Base-by-base conservation (phyloP, 495 filamentous ascomycete genomes). In the Penicillium arizonense region DNA sequence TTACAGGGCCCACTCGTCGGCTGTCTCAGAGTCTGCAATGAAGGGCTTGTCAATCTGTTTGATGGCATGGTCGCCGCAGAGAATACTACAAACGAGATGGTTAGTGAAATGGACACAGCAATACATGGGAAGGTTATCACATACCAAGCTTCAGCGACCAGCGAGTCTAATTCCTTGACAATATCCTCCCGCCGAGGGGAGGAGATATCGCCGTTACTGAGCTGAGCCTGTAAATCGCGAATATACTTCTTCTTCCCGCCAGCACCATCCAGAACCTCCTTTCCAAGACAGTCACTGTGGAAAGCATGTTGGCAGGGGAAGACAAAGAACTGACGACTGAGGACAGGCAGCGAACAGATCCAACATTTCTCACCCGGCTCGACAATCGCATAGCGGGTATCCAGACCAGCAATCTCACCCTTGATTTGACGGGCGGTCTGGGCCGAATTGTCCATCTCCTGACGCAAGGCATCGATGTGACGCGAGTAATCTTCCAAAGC, bases 251-350 rank as follows among this genome's bases (percentile, higher is more conserved):
- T 85, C 76, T 87, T 93, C 21, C 82, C 87, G 23, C 87, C 77
- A 0, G 83, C 83, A 12, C 77, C 76, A 55, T 91, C 89, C 40
- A 96, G 74, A 0, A 97, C 91, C 58, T 88, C 87, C 58, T 80
- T 83, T 0, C 87, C 92, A 16, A 97, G 68, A 65, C 95, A 98
- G 61, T 97, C 94, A 53, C 87, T 89, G 65, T 98, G 94, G 59
- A 97, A 97, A 16, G 91, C 91, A 70, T 98, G 94, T 75, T 97
- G 94, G 68, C 94, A 98, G 0, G 94, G 92, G 64, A 97, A 98
- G 10, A 97, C 94, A 55, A 96, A 98, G 72, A 97, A 98, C 65
- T 96, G 90, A 51, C 93, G 75, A 55, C 85, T 88, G 14, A 98
- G 77, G 34, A 97, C 73, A 21, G 94, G 95, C 39, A 96, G 69